Percentiles rank a stretch among this genome's conserved stretches.
Conservation (phyloP, 2,329 filamentous ascomycete genomes). For the Ophiocordyceps camponoti-saundersi region DNA sequence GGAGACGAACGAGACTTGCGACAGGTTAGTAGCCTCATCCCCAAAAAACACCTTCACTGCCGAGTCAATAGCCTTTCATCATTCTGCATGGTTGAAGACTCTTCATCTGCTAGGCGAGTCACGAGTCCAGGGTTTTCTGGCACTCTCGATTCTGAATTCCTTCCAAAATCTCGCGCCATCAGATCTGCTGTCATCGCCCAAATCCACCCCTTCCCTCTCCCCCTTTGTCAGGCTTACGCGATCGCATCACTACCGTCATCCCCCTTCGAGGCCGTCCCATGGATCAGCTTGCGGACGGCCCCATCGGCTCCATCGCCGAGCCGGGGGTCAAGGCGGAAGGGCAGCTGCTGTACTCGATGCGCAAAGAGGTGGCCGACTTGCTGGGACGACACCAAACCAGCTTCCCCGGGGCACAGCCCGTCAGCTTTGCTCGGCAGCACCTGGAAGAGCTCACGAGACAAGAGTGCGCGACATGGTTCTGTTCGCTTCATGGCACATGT, state of each 20-base stretch:
- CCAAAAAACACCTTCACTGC: too few relatives aligned
- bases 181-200: too few relatives aligned
- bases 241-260: too few relatives aligned
- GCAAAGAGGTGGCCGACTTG: slow-evolving; percentile 55
- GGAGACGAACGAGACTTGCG: not conserved
- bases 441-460: slow-evolving; percentile 62
- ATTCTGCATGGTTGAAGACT: not conserved
- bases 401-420: slow-evolving; percentile 88
- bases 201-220: too few relatives aligned
- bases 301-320: slow-evolving; percentile 34
- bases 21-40: too few relatives aligned
- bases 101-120: too few relatives aligned
- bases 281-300: slow-evolving; percentile 13
- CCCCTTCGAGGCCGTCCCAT: slow-evolving; percentile 6
- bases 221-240: too few relatives aligned
- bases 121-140: too few relatives aligned
- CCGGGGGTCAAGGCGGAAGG: slow-evolving; percentile 49
- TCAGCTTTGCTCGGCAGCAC: slow-evolving; percentile 75
- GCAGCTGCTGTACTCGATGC: slow-evolving; percentile 44
- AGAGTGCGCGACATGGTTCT: slow-evolving; percentile 35
- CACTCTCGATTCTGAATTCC: too few relatives aligned
- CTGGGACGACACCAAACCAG: slow-evolving; percentile 49
- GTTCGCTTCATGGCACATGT: not conserved
- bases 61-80: too few relatives aligned
- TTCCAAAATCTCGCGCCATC: too few relatives aligned